phyloP scores from a whole-genome alignment of 306 rosid genomes.

The Psophocarpus tetragonolobus region DNA sequence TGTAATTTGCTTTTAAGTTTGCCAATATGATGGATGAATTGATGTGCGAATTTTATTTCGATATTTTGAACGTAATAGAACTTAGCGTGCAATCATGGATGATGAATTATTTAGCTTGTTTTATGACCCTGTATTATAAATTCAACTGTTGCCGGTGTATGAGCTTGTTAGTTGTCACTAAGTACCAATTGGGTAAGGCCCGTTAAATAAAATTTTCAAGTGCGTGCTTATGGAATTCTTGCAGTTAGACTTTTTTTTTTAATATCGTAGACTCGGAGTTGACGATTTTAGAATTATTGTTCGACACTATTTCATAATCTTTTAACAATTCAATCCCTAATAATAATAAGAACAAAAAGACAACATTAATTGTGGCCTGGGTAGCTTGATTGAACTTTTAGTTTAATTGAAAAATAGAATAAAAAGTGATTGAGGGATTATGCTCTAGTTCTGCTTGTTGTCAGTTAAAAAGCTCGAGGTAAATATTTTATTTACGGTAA shows the following conservation, averaged over 20 bases:
- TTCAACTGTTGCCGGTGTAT: not conserved
- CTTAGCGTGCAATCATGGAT: not conserved
- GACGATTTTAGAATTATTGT: too few relatives aligned
- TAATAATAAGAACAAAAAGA: too few relatives aligned
- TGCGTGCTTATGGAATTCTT: not conserved
- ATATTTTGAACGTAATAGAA: constrained; percentile 10
- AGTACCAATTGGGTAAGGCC: not conserved
- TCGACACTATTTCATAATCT: too few relatives aligned
- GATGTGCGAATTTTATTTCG: not conserved
- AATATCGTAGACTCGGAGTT: not conserved
- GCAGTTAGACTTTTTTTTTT: too few relatives aligned
- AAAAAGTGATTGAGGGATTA: not conserved
- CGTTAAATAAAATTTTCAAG: not conserved
- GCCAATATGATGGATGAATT: constrained; percentile 3
- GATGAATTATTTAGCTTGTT: constrained; percentile 12
- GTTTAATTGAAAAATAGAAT: not conserved
- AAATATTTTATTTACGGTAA: not conserved
- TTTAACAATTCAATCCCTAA: not conserved
- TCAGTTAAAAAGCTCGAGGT: not conserved
- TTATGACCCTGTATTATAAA: not conserved
- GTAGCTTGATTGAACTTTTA: not conserved
- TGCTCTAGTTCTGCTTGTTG: too few relatives aligned
- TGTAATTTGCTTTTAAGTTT: constrained; percentile 27
- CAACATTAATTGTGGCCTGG: not conserved
- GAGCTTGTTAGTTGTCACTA: not conserved